Conservation (phyloP, 1,139 yeast genomes). For the Sugiyamaella castrensis region DNA sequence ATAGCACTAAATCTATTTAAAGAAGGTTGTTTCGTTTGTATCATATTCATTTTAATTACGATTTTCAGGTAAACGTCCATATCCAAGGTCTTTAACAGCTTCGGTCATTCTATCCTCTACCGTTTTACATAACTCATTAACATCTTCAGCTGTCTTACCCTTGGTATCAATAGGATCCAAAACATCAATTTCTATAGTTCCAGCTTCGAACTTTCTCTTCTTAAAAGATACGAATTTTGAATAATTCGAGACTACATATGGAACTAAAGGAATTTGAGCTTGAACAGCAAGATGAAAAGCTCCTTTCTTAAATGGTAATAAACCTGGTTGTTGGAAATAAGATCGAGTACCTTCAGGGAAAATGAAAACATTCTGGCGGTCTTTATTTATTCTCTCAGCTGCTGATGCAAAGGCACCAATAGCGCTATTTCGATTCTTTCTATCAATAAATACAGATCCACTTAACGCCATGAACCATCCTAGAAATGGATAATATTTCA, state of each 20-base stretch:
- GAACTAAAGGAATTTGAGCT: slow-evolving; percentile 84
- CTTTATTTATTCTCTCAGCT: slow-evolving; percentile 52
- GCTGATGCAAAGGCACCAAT: slow-evolving; percentile 71
- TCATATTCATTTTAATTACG: neutral
- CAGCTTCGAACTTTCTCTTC: slow-evolving; percentile 45
- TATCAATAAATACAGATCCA: slow-evolving; percentile 87
- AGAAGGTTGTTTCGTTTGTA: too few relatives aligned
- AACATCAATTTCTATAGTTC: slow-evolving; percentile 62
- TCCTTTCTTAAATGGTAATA: slow-evolving; percentile 92
- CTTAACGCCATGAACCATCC: slow-evolving; percentile 96
- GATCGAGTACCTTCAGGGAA: slow-evolving; percentile 96
- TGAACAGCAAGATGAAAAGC: slow-evolving; percentile 96
- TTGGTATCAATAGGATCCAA: slow-evolving; percentile 63
- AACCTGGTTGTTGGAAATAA: slow-evolving; percentile 58
- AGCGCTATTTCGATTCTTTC: slow-evolving; percentile 75
- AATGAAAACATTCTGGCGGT: slow-evolving; percentile 70
- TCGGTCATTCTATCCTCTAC: slow-evolving; percentile 41
- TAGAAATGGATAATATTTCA: slow-evolving; percentile 82
- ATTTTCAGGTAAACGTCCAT: slow-evolving; percentile 23
- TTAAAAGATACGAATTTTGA: slow-evolving; percentile 66
- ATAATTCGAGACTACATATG: slow-evolving; percentile 83
- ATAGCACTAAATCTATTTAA: too few relatives aligned
- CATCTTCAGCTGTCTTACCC: slow-evolving; percentile 58
- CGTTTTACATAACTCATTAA: slow-evolving; percentile 46
- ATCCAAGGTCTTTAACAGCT: slow-evolving; percentile 36